Conservation (phyloP, 805 yeast genomes). For the Lipomyces anomalus region DNA sequence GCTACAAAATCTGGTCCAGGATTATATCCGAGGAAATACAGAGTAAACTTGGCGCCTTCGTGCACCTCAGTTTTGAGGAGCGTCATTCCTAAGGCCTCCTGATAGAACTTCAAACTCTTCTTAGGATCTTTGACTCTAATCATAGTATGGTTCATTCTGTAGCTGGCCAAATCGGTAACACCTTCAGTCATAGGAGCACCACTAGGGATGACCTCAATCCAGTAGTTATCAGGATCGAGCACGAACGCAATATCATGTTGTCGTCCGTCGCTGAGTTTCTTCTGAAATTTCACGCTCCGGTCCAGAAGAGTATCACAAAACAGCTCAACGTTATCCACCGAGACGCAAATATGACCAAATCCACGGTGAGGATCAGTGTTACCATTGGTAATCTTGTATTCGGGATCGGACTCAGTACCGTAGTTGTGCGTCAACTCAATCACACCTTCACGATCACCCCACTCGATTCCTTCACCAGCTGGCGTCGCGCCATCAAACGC, state of each 20-base stretch:
- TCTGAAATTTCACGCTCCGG: slow-evolving; percentile 69
- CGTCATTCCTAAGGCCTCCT: slow-evolving; percentile 74
- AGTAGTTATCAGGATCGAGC: slow-evolving; percentile 92
- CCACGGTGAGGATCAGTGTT: slow-evolving; percentile 82
- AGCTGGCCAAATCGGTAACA: slow-evolving; percentile 34
- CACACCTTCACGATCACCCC: slow-evolving; percentile 53
- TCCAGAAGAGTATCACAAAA: slow-evolving; percentile 55
- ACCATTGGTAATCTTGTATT: slow-evolving; percentile 66
- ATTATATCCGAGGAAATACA: slow-evolving; percentile 77
- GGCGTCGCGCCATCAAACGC: slow-evolving; percentile 47
- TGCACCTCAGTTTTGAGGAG: slow-evolving; percentile 51
- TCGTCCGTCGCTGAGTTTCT: slow-evolving; percentile 82
- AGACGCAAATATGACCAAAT: slow-evolving; percentile 87
- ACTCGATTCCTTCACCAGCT: slow-evolving; percentile 37
- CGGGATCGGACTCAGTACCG: slow-evolving; percentile 57
- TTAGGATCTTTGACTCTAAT: slow-evolving; percentile 82
- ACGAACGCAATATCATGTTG: slow-evolving; percentile 91
- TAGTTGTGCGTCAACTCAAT: slow-evolving; percentile 79
- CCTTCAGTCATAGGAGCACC: slow-evolving; percentile 40
- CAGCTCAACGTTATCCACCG: slow-evolving; percentile 70
- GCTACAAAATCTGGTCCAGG: slow-evolving; percentile 41
- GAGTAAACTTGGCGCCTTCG: slow-evolving; percentile 69
- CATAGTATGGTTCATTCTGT: slow-evolving; percentile 25
- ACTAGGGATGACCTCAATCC: slow-evolving; percentile 84
- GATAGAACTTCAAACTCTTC: slow-evolving; percentile 71